Evolutionary conservation across 768 basidiomycete species (phyloP).

Genomic region (Termitomyces bulborhizus): DNA sequence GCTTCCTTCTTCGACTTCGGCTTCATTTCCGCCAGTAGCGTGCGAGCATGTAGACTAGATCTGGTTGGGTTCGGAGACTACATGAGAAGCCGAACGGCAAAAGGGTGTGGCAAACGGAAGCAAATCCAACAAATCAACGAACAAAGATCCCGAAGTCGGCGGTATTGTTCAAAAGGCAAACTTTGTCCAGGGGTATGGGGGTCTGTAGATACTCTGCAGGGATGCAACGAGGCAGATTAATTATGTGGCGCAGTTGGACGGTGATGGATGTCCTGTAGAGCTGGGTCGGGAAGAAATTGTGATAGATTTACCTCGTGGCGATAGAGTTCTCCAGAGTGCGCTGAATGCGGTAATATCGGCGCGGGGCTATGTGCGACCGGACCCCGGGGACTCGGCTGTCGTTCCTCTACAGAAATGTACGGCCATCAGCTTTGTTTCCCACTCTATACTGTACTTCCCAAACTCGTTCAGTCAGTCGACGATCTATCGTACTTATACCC

Average conservation of each 20-base stretch:
- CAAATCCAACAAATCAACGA: not conserved
- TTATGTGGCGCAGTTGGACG: constrained; percentile 10
- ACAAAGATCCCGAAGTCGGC: constrained; percentile 6
- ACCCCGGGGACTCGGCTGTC: constrained; percentile 16
- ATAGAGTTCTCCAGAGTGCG: not conserved
- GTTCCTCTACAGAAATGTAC: constrained; percentile 2
- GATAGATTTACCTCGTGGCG: constrained; percentile 8
- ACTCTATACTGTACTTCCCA: constrained; percentile 9
- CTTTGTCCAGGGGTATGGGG: not conserved
- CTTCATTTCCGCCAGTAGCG: constrained; percentile 11
- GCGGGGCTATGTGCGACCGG: not conserved
- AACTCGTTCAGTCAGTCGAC: constrained; percentile 14
- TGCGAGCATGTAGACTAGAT: constrained; percentile 2
- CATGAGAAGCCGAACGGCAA: constrained; percentile 1
- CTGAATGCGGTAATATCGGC: not conserved
- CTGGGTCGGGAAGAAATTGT: constrained; percentile 4
- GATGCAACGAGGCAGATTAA: constrained; percentile 1
- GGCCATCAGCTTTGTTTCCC: constrained; percentile 9
- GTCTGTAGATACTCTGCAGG: not conserved
- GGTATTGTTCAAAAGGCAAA: not conserved
- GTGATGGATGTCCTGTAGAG: not conserved
- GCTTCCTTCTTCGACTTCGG: not conserved
- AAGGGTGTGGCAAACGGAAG: not conserved
- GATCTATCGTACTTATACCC: constrained; percentile 26
- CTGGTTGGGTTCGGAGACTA: not conserved